Percentiles rank a stretch among this genome's conserved stretches.
Evolutionary conservation across 495 filamentous ascomycete species (phyloP).

Genomic region (Oleoguttula mirabilis): DNA sequence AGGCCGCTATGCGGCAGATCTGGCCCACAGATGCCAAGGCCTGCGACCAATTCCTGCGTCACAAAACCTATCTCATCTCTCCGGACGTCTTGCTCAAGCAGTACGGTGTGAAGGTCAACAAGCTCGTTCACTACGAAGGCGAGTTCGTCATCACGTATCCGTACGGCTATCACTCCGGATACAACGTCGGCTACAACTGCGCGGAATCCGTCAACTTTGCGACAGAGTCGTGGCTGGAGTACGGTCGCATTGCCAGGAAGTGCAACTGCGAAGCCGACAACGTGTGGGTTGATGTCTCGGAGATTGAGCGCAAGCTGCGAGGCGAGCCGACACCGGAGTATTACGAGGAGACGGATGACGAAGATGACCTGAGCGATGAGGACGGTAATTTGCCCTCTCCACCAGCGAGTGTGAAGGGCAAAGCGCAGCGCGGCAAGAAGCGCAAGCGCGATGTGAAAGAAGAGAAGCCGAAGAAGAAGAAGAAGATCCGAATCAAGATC

Average conservation of each 20-base stretch:
- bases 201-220: slow-evolving; percentile 99
- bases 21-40: slow-evolving; percentile 96
- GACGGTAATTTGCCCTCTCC: slow-evolving; percentile 68
- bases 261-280: slow-evolving; percentile 93
- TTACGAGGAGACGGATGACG: slow-evolving; percentile 67
- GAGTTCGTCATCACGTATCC: slow-evolving; percentile 99
- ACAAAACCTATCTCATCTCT: slow-evolving; percentile 98
- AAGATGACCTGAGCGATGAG: slow-evolving; percentile 56
- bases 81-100: slow-evolving; percentile 73
- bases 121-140: slow-evolving; percentile 86
- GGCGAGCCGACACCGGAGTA: slow-evolving; percentile 85
- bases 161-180: slow-evolving; percentile 96
- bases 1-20: slow-evolving; percentile 82
- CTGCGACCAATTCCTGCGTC: slow-evolving; percentile 89
- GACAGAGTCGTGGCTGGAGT: slow-evolving; percentile 82
- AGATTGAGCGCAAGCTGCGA: slow-evolving; percentile 85
- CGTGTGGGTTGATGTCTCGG: slow-evolving; percentile 93
- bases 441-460: slow-evolving; percentile 45
- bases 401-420: slow-evolving; percentile 57
- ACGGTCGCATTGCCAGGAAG: slow-evolving; percentile 93
- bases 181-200: slow-evolving; percentile 97
- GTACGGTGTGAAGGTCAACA: slow-evolving; percentile 90
- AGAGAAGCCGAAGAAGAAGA: slow-evolving; percentile 45
- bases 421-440: slow-evolving; percentile 43
- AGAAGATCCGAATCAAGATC: slow-evolving; percentile 56